Evolutionary conservation across 768 basidiomycete genomes (phyloP).

Genomic region (Trametes villosa): DNA sequence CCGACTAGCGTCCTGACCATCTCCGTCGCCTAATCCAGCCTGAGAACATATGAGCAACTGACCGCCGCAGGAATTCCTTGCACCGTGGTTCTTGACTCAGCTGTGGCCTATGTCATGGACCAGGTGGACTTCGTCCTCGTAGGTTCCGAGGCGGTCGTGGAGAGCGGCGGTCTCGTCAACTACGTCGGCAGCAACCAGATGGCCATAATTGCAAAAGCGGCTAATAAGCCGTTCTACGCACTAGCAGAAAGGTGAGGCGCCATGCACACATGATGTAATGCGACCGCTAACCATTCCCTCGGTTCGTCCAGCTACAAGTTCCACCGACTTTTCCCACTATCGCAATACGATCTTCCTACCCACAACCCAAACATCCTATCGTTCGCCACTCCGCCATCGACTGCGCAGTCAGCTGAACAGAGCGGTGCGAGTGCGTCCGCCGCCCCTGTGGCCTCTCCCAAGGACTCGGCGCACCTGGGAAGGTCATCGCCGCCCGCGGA

Average conservation of each 20-base stretch:
- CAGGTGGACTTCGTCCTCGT: constrained; percentile 94
- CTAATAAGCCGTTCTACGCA: constrained; percentile 96
- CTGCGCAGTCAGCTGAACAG: constrained; percentile 22
- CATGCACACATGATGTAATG: constrained; percentile 20
- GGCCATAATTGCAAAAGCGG: constrained; percentile 92
- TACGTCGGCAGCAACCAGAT: constrained; percentile 96
- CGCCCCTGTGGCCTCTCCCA: constrained; percentile 4
- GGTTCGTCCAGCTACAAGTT: constrained; percentile 83
- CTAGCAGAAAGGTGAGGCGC: constrained; percentile 78
- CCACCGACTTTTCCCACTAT: constrained; percentile 92
- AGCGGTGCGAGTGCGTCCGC: constrained; percentile 11
- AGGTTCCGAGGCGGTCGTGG: constrained; percentile 97
- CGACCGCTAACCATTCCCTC: constrained; percentile 7
- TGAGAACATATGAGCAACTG: constrained; percentile 89
- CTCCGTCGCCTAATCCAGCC: constrained; percentile 48
- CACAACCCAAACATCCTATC: constrained; percentile 77
- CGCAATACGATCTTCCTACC: constrained; percentile 87
- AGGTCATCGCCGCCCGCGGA: constrained; percentile 25
- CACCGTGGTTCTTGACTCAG: constrained; percentile 93
- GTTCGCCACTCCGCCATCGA: constrained; percentile 52
- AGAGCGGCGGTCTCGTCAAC: constrained; percentile 91
- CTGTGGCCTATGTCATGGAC: constrained; percentile 97
- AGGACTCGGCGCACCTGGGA: constrained; percentile 5
- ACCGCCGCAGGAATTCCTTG: constrained; percentile 92
- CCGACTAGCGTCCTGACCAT: constrained; percentile 11